A percentile compares a stretch with the other conserved stretches of the same genome.
These are phyloP conservation scores for Scedosporium boydii DNA, from an alignment of 2,329 filamentous ascomycete species.

Conservation along the genomic window DNA sequence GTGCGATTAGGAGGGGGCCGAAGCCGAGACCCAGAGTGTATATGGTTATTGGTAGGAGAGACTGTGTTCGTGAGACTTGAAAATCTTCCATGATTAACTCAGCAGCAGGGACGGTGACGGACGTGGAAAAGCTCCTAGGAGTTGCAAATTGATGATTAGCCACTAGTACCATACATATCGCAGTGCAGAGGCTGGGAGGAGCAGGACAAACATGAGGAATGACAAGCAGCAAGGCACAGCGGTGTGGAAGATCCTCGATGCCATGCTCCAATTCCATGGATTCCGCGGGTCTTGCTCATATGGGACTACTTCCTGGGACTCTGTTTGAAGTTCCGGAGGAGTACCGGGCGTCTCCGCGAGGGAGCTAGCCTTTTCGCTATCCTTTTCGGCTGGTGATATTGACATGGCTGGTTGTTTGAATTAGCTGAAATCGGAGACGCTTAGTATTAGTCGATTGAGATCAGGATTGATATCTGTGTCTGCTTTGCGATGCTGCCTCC, in stretches of 20 bases:
- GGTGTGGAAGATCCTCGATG: not conserved
- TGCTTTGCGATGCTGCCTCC: no score
- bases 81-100: conserved; percentile 8
- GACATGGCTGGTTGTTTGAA: no score
- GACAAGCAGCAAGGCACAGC: not conserved
- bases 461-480: no score
- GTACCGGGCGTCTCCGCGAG: not conserved
- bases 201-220: not conserved
- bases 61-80: conserved; percentile 9
- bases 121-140: conserved; percentile 10
- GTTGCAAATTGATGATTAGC: no score
- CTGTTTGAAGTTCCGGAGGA: not conserved
- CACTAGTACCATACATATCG: no score
- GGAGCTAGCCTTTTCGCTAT: not conserved
- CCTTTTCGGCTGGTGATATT: not conserved
- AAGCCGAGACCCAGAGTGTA: conserved; percentile 69
- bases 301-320: not conserved
- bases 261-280: not conserved
- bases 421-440: no score
- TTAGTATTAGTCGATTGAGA: no score
- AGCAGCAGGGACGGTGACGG: conserved; percentile 10
- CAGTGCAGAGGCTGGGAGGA: not conserved
- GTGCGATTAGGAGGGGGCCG: conserved; percentile 69
- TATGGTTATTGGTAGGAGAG: conserved; percentile 37
- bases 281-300: not conserved